These are phyloP conservation scores for Pseudogymnoascus pannorum DNA, from an alignment of 2,329 filamentous ascomycete species.

Conservation along the genomic window DNA sequence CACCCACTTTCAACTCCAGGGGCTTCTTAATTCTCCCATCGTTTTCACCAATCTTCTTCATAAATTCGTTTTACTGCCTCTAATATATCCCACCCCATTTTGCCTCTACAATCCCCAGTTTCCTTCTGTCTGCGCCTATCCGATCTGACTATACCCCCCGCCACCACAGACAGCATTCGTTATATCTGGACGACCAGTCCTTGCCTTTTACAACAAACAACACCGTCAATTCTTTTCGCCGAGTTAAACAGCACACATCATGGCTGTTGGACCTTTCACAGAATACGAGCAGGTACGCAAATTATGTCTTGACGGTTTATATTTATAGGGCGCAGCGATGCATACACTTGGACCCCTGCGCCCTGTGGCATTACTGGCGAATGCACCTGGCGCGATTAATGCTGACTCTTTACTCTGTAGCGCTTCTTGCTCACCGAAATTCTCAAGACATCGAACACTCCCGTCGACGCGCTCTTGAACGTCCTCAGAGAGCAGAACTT, in stretches of 20 bases:
- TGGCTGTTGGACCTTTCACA: constrained; percentile 9
- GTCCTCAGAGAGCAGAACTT: constrained; percentile 36
- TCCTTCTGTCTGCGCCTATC: constrained; percentile 2
- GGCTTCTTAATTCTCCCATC: not conserved
- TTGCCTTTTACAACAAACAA: not conserved
- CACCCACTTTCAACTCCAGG: not conserved
- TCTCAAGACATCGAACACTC: constrained; percentile 37
- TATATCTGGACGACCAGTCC: constrained; percentile 4
- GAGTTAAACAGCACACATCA: constrained; percentile 7
- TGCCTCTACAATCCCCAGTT: not conserved
- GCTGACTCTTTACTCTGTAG: constrained; percentile 9
- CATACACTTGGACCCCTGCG: not conserved
- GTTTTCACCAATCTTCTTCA: not conserved
- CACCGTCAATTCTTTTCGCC: not conserved
- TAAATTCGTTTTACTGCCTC: not conserved
- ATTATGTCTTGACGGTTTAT: not conserved
- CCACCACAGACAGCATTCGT: not conserved
- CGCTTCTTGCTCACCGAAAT: constrained; percentile 40
- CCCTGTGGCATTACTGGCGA: not conserved
- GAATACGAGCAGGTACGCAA: constrained; percentile 17
- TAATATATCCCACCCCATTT: not conserved
- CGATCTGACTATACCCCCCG: not conserved
- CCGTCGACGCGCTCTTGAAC: constrained; percentile 35
- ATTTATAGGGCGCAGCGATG: not conserved
- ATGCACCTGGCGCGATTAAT: not conserved